Percentiles rank a stretch among this genome's conserved stretches.
These are phyloP conservation scores for Paracoccidioides brasiliensis DNA, from an alignment of 2,329 filamentous ascomycete species.

Conservation along the genomic window DNA sequence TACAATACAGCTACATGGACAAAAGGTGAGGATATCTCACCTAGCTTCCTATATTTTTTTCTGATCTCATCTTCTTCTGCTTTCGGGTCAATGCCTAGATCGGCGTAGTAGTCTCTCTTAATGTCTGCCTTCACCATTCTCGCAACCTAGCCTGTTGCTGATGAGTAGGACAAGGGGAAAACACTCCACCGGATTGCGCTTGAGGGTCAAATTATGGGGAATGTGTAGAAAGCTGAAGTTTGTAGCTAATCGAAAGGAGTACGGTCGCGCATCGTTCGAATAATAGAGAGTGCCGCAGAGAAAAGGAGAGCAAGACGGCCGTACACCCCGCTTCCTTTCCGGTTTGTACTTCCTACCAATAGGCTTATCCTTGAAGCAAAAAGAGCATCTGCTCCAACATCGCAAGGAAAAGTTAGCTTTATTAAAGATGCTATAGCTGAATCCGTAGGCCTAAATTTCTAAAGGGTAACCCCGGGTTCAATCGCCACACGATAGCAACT, in stretches of 20 bases:
- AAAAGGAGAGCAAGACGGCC: not conserved
- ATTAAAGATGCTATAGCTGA: not conserved
- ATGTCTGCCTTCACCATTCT: slow-evolving; percentile 57
- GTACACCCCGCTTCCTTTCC: not conserved
- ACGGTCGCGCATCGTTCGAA: not conserved
- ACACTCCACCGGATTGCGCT: not conserved
- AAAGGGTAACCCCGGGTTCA: not conserved
- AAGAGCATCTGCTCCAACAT: not conserved
- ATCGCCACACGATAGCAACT: not conserved
- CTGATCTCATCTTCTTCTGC: slow-evolving; percentile 66
- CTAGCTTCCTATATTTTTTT: slow-evolving; percentile 74
- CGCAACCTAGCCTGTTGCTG: slow-evolving; percentile 11
- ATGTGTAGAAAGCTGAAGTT: not conserved
- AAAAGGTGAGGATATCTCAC: slow-evolving; percentile 33
- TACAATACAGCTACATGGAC: not conserved
- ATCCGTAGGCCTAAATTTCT: not conserved
- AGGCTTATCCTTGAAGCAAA: not conserved
- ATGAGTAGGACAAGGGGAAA: not conserved
- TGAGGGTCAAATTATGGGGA: not conserved
- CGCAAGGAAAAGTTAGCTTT: not conserved
- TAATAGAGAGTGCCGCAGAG: not conserved
- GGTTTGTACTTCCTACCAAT: not conserved
- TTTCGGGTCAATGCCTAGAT: slow-evolving; percentile 57
- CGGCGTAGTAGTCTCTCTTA: slow-evolving; percentile 69
- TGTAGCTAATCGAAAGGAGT: not conserved